Base-by-base conservation (phyloP, 495 filamentous ascomycete species). In the Podospora fimiseda region DNA sequence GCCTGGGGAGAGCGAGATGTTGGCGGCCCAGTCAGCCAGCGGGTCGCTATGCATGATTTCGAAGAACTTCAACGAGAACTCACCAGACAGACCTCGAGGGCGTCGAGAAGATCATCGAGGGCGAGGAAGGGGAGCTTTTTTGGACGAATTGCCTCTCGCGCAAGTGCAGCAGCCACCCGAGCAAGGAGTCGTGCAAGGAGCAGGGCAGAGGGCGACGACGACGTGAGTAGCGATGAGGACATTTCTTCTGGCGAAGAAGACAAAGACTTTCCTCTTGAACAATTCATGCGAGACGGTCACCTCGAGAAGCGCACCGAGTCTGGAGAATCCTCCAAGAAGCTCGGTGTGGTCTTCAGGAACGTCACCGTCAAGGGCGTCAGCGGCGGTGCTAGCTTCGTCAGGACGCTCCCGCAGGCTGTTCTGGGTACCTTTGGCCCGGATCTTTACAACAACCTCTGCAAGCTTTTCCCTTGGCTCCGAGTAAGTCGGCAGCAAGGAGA, bases 391-490 rank as follows among this genome's bases (percentile, higher is more conserved):
- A 80, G 78, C 1, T 87, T 87, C 55, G 86, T 88, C 15, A 80
- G 82, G 15, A 89, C 88, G 0, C 72, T 94, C 0, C 88, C 88
- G 2, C 78, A 88, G 59, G 88, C 88, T 4, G 77, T 94, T 46
- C 50, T 89, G n/a, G 86, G 88, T 3, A 90, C 87, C 0, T 92
- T 94, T 65, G 89, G 89, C 0, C 88, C 88, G 0, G 89, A 94
- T 70, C 64, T 92, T 11, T 94, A 90, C 58, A 75, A 73, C 14
- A 70, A 88, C n/a, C 54, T 91, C 20, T 77, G 78, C 38, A 64
- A 72, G 4, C 87, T 82, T 57, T 71, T 90, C 37, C 87, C 88
- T 0, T 69, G 67, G n/a, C 60, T 90, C 14, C 81, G 71, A 11
- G 70, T 65, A n/a, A 57, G 83, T 11, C 56, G 45, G 9, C 36